Conservation (phyloP, 345 rosid genomes). For the Zanthoxylum bungeanum region DNA sequence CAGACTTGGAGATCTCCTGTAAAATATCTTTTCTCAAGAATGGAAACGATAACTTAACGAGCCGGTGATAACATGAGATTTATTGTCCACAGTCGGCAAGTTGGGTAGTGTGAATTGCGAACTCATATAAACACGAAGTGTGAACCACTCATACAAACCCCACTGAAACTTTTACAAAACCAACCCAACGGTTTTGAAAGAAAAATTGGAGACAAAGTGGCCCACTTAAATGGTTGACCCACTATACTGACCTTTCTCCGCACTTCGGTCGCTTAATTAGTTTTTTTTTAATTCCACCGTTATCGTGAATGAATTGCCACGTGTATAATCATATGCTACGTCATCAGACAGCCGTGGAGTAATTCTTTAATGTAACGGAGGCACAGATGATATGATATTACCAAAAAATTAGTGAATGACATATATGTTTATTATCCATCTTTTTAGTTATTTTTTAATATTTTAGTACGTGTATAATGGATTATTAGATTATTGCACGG, state of each 20-base stretch:
- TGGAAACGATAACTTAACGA: slow-evolving; percentile 15
- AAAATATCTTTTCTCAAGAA: too few species aligned
- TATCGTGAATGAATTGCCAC: slow-evolving; percentile 22
- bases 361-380: too few species aligned
- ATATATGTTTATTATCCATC: too few species aligned
- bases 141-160: background rate
- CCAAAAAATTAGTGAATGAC: too few species aligned
- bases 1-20: slow-evolving; percentile 26
- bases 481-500: too few species aligned
- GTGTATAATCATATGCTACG: slow-evolving; percentile 13
- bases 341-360: slow-evolving; percentile 25
- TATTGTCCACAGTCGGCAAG: slow-evolving; percentile 11
- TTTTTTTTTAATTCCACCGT: slow-evolving; percentile 13
- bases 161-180: slow-evolving; percentile 11
- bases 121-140: too few species aligned
- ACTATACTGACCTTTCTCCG: slow-evolving; percentile 28
- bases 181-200: slow-evolving; percentile 27
- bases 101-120: too few species aligned
- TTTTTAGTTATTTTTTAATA: too few species aligned
- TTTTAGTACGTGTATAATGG: too few species aligned
- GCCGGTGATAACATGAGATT: slow-evolving; percentile 9
- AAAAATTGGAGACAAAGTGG: too few species aligned
- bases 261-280: slow-evolving; percentile 25
- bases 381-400: too few species aligned
- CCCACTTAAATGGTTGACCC: slow-evolving; percentile 52